These are phyloP conservation scores for Knoxdaviesia proteae DNA, from an alignment of 2,329 filamentous ascomycete genomes.

Conservation along the genomic window DNA sequence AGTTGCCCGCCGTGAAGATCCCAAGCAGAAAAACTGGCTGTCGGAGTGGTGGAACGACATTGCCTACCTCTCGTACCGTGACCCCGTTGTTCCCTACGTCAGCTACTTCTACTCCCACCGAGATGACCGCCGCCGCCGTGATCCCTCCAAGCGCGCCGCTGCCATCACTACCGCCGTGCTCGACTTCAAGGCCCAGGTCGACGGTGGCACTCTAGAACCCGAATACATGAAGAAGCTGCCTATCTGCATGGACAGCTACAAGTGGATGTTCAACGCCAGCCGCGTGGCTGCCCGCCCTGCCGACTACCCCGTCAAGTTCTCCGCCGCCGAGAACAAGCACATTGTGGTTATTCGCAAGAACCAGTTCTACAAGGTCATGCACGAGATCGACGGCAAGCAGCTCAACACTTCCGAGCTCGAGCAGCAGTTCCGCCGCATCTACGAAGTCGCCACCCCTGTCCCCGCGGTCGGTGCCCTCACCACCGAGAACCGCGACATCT, in stretches of 20 bases:
- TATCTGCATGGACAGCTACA: conserved; percentile 94
- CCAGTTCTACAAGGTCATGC: conserved; percentile 82
- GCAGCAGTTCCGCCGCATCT: conserved; percentile 69
- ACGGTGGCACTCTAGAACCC: conserved; percentile 63
- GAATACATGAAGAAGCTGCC: conserved; percentile 98
- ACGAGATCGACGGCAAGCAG: conserved; percentile 64
- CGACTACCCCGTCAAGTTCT: conserved; percentile 70
- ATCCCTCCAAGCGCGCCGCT: conserved; percentile 82
- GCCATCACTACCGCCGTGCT: conserved; percentile 70
- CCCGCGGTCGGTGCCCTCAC: conserved; percentile 71
- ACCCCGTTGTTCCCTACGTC: conserved; percentile 92
- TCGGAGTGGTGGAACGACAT: conserved; percentile 96
- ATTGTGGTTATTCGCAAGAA: conserved; percentile 86
- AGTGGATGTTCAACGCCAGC: conserved; percentile 96
- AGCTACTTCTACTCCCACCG: conserved; percentile 99
- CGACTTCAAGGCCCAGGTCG: conserved; percentile 89
- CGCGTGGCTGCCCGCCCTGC: conserved; percentile 65
- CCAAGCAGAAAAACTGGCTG: conserved; percentile 79
- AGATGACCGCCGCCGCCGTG: conserved; percentile 70
- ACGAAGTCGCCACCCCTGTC: conserved; percentile 49
- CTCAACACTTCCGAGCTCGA: conserved; percentile 81
- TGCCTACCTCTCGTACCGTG: conserved; percentile 81
- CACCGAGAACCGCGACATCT: conserved; percentile 80
- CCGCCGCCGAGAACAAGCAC: conserved; percentile 57
- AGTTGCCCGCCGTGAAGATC: conserved; percentile 55